phyloP scores from a whole-genome alignment of 2,329 filamentous ascomycete species.

The Phaeosphaeriaceae sp. region DNA sequence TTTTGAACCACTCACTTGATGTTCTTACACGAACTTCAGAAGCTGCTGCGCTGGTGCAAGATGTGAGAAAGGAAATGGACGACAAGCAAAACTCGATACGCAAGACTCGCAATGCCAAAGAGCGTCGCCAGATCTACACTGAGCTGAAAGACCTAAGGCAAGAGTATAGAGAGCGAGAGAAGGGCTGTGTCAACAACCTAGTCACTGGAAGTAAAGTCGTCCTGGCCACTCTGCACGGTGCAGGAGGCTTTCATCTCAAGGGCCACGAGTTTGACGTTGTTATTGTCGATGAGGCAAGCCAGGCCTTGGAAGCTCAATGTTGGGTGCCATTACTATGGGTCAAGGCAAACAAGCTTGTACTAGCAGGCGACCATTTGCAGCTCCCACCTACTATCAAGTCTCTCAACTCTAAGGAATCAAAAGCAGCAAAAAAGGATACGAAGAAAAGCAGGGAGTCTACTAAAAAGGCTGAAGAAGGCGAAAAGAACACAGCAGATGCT shows the following conservation, averaged over 20 bases:
- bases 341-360: conserved; percentile 79
- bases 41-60: conserved; percentile 84
- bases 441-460: conserved; percentile 53
- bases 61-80: conserved; percentile 92
- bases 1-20: conserved; percentile 88
- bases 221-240: conserved; percentile 88
- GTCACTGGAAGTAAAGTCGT: conserved; percentile 83
- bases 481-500: conserved; percentile 40
- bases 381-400: conserved; percentile 95
- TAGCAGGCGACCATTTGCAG: conserved; percentile 94
- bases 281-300: conserved; percentile 93
- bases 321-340: conserved; percentile 84
- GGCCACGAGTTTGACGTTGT: conserved; percentile 88
- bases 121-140: conserved; percentile 80
- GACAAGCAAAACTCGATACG: conserved; percentile 85
- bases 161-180: conserved; percentile 86
- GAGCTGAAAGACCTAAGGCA: conserved; percentile 86
- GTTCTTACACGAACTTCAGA: conserved; percentile 90
- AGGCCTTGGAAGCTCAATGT: conserved; percentile 94
- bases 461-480: conserved; percentile 28
- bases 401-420: conserved; percentile 53
- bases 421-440: conserved; percentile 40
- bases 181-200: conserved; percentile 77
- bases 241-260: conserved; percentile 82
- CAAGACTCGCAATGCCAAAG: conserved; percentile 81